Evolutionary conservation across 2,329 filamentous ascomycete genomes (phyloP).

Genomic region (Trichoderma aggressivum): DNA sequence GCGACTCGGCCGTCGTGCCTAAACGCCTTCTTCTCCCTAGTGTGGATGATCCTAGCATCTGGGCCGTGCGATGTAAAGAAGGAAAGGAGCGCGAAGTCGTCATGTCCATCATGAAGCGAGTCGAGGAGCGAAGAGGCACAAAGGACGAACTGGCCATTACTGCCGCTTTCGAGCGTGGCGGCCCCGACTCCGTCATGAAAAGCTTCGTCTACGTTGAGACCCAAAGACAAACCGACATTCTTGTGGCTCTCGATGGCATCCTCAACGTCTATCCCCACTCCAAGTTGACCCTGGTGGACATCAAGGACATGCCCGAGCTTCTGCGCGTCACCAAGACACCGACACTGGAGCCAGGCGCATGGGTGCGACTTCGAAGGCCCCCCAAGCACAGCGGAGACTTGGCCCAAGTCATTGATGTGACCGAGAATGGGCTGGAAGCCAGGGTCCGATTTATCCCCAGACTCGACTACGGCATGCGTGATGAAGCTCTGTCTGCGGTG

Average conservation of each 20-base stretch:
- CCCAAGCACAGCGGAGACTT: constrained; percentile 84
- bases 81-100: constrained; percentile 94
- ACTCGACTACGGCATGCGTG: constrained; percentile 84
- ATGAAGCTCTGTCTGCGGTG: constrained; percentile 56
- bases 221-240: constrained; percentile 78
- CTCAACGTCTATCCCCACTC: constrained; percentile 85
- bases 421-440: constrained; percentile 86
- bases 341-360: constrained; percentile 79
- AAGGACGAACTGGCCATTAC: constrained; percentile 82
- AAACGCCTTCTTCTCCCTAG: constrained; percentile 85
- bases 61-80: constrained; percentile 87
- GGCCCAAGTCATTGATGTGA: constrained; percentile 87
- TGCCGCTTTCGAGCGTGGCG: constrained; percentile 85
- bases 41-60: constrained; percentile 94
- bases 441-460: constrained; percentile 84
- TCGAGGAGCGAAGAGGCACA: constrained; percentile 74
- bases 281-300: constrained; percentile 83
- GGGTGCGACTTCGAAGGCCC: constrained; percentile 80
- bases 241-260: constrained; percentile 77
- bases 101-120: constrained; percentile 80
- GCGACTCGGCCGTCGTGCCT: constrained; percentile 74
- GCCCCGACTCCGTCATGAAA: constrained; percentile 74
- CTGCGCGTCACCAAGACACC: constrained; percentile 84
- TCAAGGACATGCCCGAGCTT: constrained; percentile 98
- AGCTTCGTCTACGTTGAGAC: constrained; percentile 96